Conservation (phyloP, 805 yeast genomes). For the Starmerella asiatica region DNA sequence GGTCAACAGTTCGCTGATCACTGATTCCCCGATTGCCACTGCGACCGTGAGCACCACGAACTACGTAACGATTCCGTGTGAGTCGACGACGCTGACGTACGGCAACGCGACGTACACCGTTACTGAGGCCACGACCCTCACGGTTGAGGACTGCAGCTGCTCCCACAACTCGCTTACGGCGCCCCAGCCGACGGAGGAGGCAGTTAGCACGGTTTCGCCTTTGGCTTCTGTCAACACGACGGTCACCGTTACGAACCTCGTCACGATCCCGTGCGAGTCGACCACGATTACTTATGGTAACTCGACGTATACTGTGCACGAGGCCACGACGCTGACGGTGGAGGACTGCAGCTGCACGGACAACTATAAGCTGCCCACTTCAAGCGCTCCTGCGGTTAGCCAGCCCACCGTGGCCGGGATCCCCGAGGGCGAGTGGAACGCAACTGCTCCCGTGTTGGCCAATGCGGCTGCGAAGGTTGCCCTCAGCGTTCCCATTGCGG, state of each 20-base stretch:
- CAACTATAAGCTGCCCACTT: not conserved
- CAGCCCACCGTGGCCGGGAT: not conserved
- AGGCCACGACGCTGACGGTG: conserved; percentile 44
- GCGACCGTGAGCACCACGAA: conserved; percentile 9
- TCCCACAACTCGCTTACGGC: conserved; percentile 46
- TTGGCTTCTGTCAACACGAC: conserved; percentile 1
- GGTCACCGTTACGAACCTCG: conserved; percentile 4
- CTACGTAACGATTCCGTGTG: conserved; percentile 17
- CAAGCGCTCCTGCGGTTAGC: not conserved
- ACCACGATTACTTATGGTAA: conserved; percentile 16
- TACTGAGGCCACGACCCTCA: conserved; percentile 40
- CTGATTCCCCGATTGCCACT: conserved; percentile 7
- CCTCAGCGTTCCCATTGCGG: not conserved
- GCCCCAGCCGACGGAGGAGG: not conserved
- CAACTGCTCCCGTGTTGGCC: not conserved
- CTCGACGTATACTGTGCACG: conserved; percentile 22
- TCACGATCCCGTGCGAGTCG: conserved; percentile 18
- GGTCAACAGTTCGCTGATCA: conserved; percentile 7
- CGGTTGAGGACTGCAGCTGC: conserved; percentile 49
- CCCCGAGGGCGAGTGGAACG: not conserved
- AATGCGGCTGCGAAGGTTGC: not conserved
- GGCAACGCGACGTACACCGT: conserved; percentile 20
- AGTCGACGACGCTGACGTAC: conserved; percentile 15
- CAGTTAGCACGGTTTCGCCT: no score
- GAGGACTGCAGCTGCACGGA: conserved; percentile 45